Evolutionary conservation across 257 asterid genomes (phyloP).

Genomic region (Schizonepeta tenuifolia): DNA sequence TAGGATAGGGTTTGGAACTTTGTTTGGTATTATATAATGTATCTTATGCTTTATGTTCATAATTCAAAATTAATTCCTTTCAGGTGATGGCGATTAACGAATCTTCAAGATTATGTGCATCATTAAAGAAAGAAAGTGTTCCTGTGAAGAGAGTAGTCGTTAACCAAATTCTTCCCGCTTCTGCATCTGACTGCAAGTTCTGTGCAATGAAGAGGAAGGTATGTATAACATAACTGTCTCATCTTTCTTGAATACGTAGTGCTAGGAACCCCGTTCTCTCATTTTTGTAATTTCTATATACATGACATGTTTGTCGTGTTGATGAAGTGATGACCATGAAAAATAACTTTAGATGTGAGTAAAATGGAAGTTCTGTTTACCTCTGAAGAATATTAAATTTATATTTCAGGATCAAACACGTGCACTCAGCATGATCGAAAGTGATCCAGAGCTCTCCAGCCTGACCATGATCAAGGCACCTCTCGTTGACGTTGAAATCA

Average conservation of each 20-base stretch:
- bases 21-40: conserved; percentile 2
- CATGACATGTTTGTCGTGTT: neutral
- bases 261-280: neutral
- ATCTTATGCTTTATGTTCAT: neutral
- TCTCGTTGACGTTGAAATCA: conserved; percentile 93
- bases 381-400: neutral
- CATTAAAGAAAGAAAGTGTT: conserved; percentile 82
- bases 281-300: neutral
- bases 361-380: neutral
- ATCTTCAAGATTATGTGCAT: conserved; percentile 91
- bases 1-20: neutral
- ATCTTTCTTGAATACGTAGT: neutral
- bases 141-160: conserved; percentile 93
- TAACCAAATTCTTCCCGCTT: conserved; percentile 89
- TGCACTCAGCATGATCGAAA: conserved; percentile 58
- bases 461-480: conserved; percentile 83
- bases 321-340: neutral
- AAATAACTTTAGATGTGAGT: neutral
- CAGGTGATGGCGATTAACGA: conserved; percentile 99
- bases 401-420: conserved; percentile 83
- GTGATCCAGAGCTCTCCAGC: conserved; percentile 76
- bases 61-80: neutral
- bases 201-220: conserved; percentile 96
- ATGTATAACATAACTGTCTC: conserved; percentile 22
- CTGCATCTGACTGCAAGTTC: conserved; percentile 94